Base-by-base conservation (phyloP, 441 rosid genomes). In the Breynia disticha region DNA sequence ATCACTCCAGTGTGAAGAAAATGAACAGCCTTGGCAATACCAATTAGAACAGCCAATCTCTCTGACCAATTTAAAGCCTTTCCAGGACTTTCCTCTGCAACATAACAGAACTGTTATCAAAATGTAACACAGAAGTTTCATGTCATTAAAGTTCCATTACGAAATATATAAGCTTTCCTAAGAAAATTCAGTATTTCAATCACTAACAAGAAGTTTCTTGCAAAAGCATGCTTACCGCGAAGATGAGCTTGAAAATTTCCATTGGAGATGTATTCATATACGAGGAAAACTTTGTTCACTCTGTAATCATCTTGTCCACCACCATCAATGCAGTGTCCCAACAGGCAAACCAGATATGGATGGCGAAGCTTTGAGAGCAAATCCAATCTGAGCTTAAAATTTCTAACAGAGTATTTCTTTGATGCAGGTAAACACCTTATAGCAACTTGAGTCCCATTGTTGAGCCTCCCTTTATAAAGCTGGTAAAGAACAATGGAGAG, bases 1-100 rank as follows among this genome's bases (percentile, higher is more conserved):
- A 87, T 83, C 32, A 84, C 84, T 59, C 95, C 95, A 21, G 95
- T 83, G 51, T 88, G 96, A 65, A 88, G 79, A 76, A 81, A 88
- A 56, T 81, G 94, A 47, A 84, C 83, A 17, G 90, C 90, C 68
- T 75, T 82, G 44, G 90, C 94, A 32, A 81, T 73, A 48, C 89
- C 77, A 43, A 57, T 75, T 16, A 85, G 66, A 37, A 74, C 75
- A 47, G 72, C 73, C 57, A 82, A 59, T 63, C 96, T 84, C 79
- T 81, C 79, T 20, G 96, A 68, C 96, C 96, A 87, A 58, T 64
- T 78, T 49, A 82, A 70, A 39, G 55, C 67, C 61, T 67, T 70
- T 19, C 69, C 81, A 0, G 61, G 67, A 54, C 53, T 61, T 59
- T 61, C 59, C 39, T 70, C 84, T 79, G 46, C 67, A 76, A 57